phyloP scores from a whole-genome alignment of 164 flowering plant genomes.

The Stephania yunnanensis region DNA sequence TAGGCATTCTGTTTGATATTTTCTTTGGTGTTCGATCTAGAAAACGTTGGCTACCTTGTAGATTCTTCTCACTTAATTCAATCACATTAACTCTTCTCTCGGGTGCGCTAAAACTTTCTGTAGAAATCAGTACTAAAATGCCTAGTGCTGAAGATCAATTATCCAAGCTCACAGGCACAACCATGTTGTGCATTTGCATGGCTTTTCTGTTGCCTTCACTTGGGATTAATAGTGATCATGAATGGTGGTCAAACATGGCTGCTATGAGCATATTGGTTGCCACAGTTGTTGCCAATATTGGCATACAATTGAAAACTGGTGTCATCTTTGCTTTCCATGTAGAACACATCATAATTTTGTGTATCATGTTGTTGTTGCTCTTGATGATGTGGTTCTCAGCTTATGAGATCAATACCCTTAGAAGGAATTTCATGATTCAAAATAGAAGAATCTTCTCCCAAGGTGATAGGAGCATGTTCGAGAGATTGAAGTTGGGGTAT shows the following conservation, averaged over 20 bases:
- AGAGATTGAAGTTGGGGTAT: too few species aligned
- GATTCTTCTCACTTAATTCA: too few species aligned
- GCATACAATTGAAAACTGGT: slow-evolving; percentile 15
- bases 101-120: too few species aligned
- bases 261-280: slow-evolving; percentile 11
- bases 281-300: slow-evolving; percentile 11
- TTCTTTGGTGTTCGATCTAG: not conserved
- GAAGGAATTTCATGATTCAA: too few species aligned
- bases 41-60: slow-evolving; percentile 15
- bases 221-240: slow-evolving; percentile 3
- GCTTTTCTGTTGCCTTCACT: slow-evolving; percentile 4
- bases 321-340: not conserved
- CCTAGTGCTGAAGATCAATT: too few species aligned
- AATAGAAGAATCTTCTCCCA: too few species aligned
- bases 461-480: too few species aligned
- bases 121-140: too few species aligned
- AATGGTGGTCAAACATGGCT: slow-evolving; percentile 4
- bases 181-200: too few species aligned
- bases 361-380: slow-evolving; percentile 2
- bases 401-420: too few species aligned
- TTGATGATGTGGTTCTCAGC: not conserved
- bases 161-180: too few species aligned
- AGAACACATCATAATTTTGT: not conserved
- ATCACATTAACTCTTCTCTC: too few species aligned
- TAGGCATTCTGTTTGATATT: not conserved